These are phyloP conservation scores for Parastagonospora avenae DNA, from an alignment of 2,329 filamentous ascomycete genomes.

Conservation along the genomic window DNA sequence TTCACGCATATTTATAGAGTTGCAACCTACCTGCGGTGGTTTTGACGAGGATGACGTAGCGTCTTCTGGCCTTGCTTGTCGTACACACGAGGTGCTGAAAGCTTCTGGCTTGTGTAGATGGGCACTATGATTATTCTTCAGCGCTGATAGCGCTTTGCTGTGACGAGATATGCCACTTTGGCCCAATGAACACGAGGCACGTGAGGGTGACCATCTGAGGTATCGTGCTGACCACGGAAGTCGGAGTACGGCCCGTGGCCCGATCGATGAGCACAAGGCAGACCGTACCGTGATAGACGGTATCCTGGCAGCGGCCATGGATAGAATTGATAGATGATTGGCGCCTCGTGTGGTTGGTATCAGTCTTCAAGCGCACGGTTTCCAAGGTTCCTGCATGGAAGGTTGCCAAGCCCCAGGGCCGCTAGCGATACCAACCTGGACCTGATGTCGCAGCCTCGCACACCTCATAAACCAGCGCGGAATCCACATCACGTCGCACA, in stretches of 20 bases:
- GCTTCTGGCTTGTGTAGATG: slow-evolving; percentile 8
- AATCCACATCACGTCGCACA: too few relatives aligned
- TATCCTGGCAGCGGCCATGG: slow-evolving; percentile 24
- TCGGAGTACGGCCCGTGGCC: slow-evolving; percentile 9
- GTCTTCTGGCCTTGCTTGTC: slow-evolving; percentile 12
- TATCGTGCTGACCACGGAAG: slow-evolving; percentile 19
- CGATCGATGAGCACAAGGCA: slow-evolving; percentile 9
- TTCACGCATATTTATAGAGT: not conserved
- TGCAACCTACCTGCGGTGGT: not conserved
- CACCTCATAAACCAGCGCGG: too few relatives aligned
- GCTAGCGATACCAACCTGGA: too few relatives aligned
- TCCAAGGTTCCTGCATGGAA: not conserved
- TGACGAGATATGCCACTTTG: slow-evolving; percentile 9
- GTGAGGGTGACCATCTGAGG: slow-evolving; percentile 32
- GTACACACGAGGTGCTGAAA: slow-evolving; percentile 26
- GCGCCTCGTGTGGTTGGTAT: slow-evolving; percentile 11
- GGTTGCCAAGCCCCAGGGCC: not conserved
- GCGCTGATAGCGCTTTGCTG: slow-evolving; percentile 1
- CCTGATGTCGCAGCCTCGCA: too few relatives aligned
- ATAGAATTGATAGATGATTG: slow-evolving; percentile 11
- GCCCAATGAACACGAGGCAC: slow-evolving; percentile 35
- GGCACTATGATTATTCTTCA: slow-evolving; percentile 3
- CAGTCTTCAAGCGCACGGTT: slow-evolving; percentile 1
- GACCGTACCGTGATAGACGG: slow-evolving; percentile 12
- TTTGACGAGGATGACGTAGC: not conserved